phyloP scores from a whole-genome alignment of 2,329 filamentous ascomycete genomes.

The Colletotrichum tamarilloi region DNA sequence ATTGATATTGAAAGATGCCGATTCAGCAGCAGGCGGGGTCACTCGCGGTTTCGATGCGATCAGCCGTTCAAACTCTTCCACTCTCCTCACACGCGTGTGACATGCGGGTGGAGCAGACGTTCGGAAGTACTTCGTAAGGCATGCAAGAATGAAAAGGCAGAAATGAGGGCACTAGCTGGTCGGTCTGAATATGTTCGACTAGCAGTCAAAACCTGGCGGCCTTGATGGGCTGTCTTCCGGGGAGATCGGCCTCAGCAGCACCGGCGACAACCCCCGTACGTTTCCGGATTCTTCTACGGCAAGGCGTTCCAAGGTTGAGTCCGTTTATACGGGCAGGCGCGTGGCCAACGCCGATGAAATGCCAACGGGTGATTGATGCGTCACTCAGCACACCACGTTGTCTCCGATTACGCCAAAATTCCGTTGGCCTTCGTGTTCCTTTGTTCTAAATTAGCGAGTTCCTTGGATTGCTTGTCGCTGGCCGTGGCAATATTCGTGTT shows the following conservation, averaged over 20 bases:
- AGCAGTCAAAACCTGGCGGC: neutral
- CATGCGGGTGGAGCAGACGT: neutral
- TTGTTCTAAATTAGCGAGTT: neutral
- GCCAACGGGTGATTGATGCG: constrained; percentile 21
- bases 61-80: neutral
- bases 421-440: neutral
- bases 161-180: neutral
- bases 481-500: neutral
- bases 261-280: neutral
- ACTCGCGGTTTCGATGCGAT: constrained; percentile 21
- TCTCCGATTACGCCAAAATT: constrained; percentile 1
- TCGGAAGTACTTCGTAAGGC: neutral
- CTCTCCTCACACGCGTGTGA: constrained; percentile 8
- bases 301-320: constrained; percentile 15
- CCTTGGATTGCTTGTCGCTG: neutral
- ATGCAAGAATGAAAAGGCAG: neutral
- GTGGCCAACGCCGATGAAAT: constrained; percentile 19
- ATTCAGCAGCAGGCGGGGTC: constrained; percentile 13
- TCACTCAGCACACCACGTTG: constrained; percentile 28
- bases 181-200: neutral
- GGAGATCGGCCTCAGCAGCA: neutral
- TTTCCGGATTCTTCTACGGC: constrained; percentile 10
- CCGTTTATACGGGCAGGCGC: constrained; percentile 11
- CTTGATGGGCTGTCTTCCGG: neutral
- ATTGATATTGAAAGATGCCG: neutral